These are phyloP conservation scores for Botrytis fabae DNA, from an alignment of 2,329 filamentous ascomycete genomes.

Conservation along the genomic window DNA sequence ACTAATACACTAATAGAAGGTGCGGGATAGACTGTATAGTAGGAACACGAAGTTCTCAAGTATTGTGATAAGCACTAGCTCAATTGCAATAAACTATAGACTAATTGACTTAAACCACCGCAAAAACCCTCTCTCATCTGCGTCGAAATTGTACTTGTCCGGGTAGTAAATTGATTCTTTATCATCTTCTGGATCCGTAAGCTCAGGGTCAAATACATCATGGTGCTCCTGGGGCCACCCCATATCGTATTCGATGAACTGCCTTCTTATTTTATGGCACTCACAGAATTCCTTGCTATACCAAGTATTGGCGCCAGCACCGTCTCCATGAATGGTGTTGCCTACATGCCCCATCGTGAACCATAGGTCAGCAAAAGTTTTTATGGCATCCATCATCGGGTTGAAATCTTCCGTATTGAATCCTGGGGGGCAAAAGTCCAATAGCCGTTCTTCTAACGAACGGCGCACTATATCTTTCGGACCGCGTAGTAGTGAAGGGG, in stretches of 20 bases:
- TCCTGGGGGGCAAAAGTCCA: background rate
- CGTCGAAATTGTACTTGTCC: background rate
- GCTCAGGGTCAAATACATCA: background rate
- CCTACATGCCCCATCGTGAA: no score
- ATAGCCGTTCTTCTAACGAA: background rate
- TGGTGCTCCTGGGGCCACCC: background rate
- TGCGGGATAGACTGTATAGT: background rate
- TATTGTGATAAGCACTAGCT: background rate
- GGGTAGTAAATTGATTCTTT: accelerated
- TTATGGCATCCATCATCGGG: background rate
- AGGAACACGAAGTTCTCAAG: background rate
- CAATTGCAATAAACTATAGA: background rate
- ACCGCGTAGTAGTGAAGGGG: accelerated
- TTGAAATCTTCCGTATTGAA: background rate
- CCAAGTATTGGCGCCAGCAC: background rate
- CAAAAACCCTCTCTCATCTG: background rate
- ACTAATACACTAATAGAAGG: no score
- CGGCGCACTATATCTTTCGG: no score
- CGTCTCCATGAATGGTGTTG: background rate
- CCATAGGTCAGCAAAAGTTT: accelerated
- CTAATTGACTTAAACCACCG: background rate
- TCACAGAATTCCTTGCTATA: background rate
- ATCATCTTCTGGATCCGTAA: background rate
- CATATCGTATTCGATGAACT: accelerated
- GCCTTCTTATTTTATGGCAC: background rate